Base-by-base conservation (phyloP, 2,329 filamentous ascomycete genomes). In the Hypoxylon sp. region DNA sequence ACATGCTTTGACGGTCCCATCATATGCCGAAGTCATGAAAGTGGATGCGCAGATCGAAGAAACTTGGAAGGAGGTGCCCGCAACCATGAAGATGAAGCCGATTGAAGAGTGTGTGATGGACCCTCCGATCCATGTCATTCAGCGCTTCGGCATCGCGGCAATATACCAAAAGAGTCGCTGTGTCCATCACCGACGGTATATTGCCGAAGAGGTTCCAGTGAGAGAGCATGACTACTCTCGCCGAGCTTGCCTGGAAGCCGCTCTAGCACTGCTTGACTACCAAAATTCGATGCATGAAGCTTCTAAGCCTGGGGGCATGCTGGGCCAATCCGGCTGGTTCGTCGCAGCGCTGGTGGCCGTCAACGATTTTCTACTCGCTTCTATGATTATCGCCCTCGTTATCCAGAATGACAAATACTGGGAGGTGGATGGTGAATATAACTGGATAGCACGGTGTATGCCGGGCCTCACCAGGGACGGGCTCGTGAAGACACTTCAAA, bases 311-410 rank as follows among this genome's bases (percentile, higher is more conserved):
- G 87, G 87, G 0, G 85, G 85, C 5, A 79, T 86, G 26, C 77
- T 91, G 13, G 80, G 81, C 67, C 79, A 82, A 31, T 83, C 86
- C 39, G 82, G 83, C 4, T 90, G 87, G 85, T 89, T 90, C 71
- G 76, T 89, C 19, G 85, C 84, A 2, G 86, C 86, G 0, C 78
- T 91, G 9, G 53, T 67, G 3, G 83, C 85, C 10, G 83, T 87
- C 56, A 87, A 90, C 55, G 88, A 91, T 73, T 91, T 88, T 55
- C 78, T 91, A 56, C 82, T 91, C 2, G 88, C 88, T 0, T 84
- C 86, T 60, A 88, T 89, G 83, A 83, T 91, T 13, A 73, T 91
- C 3, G 90, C 87, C 67, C 78, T 91, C 17, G 78, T 84, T 17
- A 74, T 84, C 24, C 82, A 83, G 68, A 83, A 82, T 73, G 79